Evolutionary conservation across 192 early-diverging fungal species (phyloP), one percentile per base, ranked within the genome.

Genomic region (Mortierella alpina): DNA sequence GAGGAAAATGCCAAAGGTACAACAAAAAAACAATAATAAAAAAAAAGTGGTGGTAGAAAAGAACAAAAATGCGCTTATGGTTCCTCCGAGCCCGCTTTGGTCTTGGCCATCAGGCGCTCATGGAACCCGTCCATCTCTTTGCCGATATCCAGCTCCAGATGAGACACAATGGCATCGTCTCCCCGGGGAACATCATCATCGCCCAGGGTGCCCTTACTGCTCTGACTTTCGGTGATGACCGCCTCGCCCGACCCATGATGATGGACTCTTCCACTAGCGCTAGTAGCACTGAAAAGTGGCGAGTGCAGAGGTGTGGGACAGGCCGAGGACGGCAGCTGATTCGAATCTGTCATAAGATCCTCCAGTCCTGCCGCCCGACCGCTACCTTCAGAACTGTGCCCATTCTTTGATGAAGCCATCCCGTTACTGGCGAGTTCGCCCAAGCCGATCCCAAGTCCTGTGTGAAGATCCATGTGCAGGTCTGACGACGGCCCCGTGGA

Each of bases 271-370:
- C 60, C 55, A n/a, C 51, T 60, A 2, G 77, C 63, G 22, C 47
- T 31, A 20, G 77, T 78, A 5, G 72, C 84, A 51, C 79, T 69
- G 60, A 85, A 85, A 4, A 85, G 72, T 18, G 84, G 84, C 18
- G 84, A 85, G 49, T 85, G 74, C 6, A 85, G 44, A 1, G 84
- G 84, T 8, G 84, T 76, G 3, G 84, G 75, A 46, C 84, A 85
- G 2, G 84, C 84, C 15, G 84, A 85, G 0, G 79, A 82, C 3
- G 84, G 84, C 7, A 77, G 74, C 40, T 85, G 84, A 23, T 66
- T 66, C 2, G 72, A 68, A 46, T 85, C 84, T 17, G 79, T 80
- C 66, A 75, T 82, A 22, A 76, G 39, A 48, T 69, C 73, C 48
- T 52, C 47, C 39, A 71, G 64, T 15, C 47, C 63, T 46, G 15